A percentile compares a stretch with the other conserved stretches of the same genome.
phyloP scores from a whole-genome alignment of 805 yeast genomes.

The Pichia scutulata region DNA sequence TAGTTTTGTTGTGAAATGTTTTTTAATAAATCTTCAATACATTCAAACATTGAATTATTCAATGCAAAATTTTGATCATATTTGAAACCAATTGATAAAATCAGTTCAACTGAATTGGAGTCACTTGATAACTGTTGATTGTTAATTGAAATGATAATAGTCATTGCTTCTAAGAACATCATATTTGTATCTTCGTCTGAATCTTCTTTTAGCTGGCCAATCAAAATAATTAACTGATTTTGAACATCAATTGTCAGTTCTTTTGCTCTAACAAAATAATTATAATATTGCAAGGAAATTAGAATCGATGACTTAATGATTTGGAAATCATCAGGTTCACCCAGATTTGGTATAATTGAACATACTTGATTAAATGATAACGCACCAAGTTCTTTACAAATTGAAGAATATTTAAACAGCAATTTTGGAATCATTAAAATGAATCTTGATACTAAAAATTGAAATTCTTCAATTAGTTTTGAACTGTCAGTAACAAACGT shows the following conservation, averaged over 20 bases:
- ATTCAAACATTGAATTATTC: constrained; percentile 58
- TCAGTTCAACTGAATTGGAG: constrained; percentile 39
- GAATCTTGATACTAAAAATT: constrained; percentile 41
- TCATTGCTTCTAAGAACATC: constrained; percentile 61
- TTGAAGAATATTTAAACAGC: constrained; percentile 42
- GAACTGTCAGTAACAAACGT: constrained; percentile 8
- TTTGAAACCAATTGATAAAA: constrained; percentile 58
- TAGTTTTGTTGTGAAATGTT: constrained; percentile 40
- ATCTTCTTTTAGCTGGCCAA: constrained; percentile 42
- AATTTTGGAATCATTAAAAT: constrained; percentile 49
- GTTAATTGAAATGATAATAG: constrained; percentile 46
- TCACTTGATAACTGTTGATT: constrained; percentile 27
- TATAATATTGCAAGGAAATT: constrained; percentile 45
- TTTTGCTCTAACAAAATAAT: constrained; percentile 26
- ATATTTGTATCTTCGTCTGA: constrained; percentile 79
- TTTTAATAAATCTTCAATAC: constrained; percentile 52
- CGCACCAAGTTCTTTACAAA: constrained; percentile 19
- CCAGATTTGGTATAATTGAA: constrained; percentile 17
- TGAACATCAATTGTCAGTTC: constrained; percentile 23
- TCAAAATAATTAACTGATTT: constrained; percentile 26
- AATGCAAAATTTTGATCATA: constrained; percentile 72
- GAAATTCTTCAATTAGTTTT: constrained; percentile 18
- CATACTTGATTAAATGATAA: constrained; percentile 19
- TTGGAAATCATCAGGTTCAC: constrained; percentile 17
- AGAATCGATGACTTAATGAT: constrained; percentile 29